Evolutionary conservation across 306 rosid genomes (phyloP).

Genomic region (Begonia peltatifolia): DNA sequence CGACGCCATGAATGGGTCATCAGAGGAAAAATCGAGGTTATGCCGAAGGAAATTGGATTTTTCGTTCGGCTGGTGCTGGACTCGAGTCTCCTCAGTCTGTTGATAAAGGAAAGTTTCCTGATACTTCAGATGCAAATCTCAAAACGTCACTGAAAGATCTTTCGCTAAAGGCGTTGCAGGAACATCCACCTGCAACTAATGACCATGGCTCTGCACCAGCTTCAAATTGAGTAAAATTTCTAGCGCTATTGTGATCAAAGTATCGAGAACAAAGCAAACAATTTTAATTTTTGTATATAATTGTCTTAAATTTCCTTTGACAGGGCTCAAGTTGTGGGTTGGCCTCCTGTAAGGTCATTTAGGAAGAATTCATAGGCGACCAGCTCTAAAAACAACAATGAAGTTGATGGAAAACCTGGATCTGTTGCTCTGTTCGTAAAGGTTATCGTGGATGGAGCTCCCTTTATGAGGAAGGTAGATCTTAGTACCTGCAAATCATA

Average conservation of each 20-base stretch:
- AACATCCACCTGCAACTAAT: conserved; percentile 38
- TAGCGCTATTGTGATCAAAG: background rate
- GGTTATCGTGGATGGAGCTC: conserved; percentile 99
- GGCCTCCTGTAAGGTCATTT: conserved; percentile 92
- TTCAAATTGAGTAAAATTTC: conserved; percentile 49
- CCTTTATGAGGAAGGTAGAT: conserved; percentile 89
- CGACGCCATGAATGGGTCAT: conserved; percentile 58
- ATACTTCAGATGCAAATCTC: conserved; percentile 34
- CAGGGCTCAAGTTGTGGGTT: conserved; percentile 98
- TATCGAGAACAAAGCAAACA: background rate
- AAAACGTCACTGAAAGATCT: conserved; percentile 45
- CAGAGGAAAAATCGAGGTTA: conserved; percentile 27
- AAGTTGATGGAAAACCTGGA: conserved; percentile 85
- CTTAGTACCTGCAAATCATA: conserved; percentile 65
- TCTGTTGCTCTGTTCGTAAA: conserved; percentile 67
- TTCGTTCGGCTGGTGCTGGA: conserved; percentile 18
- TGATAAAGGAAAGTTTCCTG: conserved; percentile 54
- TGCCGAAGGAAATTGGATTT: conserved; percentile 25
- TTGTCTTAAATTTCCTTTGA: conserved; percentile 1
- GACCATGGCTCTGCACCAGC: conserved; percentile 50
- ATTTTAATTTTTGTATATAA: background rate
- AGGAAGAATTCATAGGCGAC: conserved; percentile 75
- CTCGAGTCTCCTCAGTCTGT: conserved; percentile 21
- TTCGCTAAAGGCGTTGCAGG: conserved; percentile 38
- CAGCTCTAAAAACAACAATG: conserved; percentile 66